phyloP scores from a whole-genome alignment of 441 rosid genomes.

The Gossypium gossypioides region DNA sequence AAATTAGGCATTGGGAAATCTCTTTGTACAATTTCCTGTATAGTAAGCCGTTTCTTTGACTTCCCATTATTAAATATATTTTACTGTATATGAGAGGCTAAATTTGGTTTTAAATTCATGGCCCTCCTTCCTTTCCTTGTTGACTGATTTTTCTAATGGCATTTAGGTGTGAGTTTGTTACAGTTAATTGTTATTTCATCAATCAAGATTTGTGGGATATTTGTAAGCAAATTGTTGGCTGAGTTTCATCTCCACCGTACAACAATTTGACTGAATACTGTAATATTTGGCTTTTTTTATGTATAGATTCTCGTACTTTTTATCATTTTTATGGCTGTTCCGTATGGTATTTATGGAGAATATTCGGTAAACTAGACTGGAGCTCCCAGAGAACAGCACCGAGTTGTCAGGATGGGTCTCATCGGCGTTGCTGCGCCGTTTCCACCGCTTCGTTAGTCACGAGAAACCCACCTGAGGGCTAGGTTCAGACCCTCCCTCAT shows the following conservation, averaged over 20 bases:
- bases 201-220: background rate
- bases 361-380: background rate
- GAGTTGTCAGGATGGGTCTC: background rate
- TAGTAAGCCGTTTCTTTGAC: conserved; percentile 30
- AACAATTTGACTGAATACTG: background rate
- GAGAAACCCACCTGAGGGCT: background rate
- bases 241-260: background rate
- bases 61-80: conserved; percentile 2
- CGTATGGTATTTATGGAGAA: too few relatives aligned
- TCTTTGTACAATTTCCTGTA: conserved; percentile 48
- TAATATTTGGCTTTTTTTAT: background rate
- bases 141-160: conserved; percentile 21
- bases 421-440: background rate
- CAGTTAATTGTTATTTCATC: background rate
- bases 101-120: conserved; percentile 12
- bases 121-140: conserved; percentile 15
- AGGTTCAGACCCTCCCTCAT: background rate
- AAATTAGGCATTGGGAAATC: conserved; percentile 11
- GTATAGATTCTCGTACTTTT: background rate
- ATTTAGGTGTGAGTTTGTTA: conserved; percentile 7
- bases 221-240: background rate
- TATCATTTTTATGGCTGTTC: too few relatives aligned
- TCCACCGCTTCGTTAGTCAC: background rate
- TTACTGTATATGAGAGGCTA: background rate
- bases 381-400: background rate